These are phyloP conservation scores for Sequoia sempervirens DNA, from an alignment of 75 land plant genomes.

Conservation along the genomic window DNA sequence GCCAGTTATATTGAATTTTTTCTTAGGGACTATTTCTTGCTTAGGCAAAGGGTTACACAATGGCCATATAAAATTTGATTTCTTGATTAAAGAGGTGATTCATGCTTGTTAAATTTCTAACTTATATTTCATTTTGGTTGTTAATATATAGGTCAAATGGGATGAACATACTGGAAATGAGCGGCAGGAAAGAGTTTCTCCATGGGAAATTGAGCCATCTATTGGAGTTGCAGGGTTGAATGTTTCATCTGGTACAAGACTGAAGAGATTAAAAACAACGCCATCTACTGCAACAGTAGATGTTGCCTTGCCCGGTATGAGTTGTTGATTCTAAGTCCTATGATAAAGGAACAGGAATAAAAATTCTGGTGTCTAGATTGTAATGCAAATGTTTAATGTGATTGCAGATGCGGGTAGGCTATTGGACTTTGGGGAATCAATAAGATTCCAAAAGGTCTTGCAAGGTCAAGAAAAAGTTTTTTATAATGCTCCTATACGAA, in stretches of 20 bases:
- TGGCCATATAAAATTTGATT: neutral
- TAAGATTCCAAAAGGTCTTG: constrained; percentile 76
- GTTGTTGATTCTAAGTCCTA: neutral
- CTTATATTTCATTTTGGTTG: neutral
- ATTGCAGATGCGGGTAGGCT: constrained; percentile 36
- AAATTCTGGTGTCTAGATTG: constrained; percentile 6
- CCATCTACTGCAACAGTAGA: constrained; percentile 24
- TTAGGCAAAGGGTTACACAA: neutral
- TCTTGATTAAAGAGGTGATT: neutral
- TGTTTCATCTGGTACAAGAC: constrained; percentile 25
- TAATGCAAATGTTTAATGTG: neutral
- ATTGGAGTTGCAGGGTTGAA: constrained; percentile 37
- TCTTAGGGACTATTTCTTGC: neutral
- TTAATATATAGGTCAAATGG: constrained; percentile 71
- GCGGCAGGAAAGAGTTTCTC: constrained; percentile 64
- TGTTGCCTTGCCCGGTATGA: constrained; percentile 34
- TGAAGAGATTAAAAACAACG: constrained; percentile 47
- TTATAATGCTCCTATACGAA: constrained; percentile 12
- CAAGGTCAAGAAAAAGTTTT: constrained; percentile 81
- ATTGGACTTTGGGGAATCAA: constrained; percentile 49
- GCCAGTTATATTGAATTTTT: neutral
- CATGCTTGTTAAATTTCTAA: constrained; percentile 1
- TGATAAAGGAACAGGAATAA: neutral
- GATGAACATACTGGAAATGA: constrained; percentile 53
- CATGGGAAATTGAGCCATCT: constrained; percentile 86